Evolutionary conservation across 2,329 filamentous ascomycete genomes (phyloP).

Genomic region (Ramularia collo-cygni): DNA sequence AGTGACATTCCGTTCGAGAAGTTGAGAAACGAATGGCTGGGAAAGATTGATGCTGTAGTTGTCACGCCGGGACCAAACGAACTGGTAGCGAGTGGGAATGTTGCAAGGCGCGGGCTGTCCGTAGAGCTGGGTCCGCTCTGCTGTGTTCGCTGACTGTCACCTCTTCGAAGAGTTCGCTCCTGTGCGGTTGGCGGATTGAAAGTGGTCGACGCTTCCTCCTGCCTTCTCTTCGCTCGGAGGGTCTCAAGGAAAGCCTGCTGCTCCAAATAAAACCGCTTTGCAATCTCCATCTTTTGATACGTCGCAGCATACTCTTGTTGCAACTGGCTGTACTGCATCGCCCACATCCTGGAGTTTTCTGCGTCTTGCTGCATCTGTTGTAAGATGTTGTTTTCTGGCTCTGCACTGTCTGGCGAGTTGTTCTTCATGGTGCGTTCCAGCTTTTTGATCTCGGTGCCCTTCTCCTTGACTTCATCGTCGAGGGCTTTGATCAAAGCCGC

Average conservation of each 20-base stretch:
- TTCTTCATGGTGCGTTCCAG: conserved; percentile 60
- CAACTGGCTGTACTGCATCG: conserved; percentile 27
- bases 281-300: conserved; percentile 27
- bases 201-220: conserved; percentile 24
- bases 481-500: conserved; percentile 50
- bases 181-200: conserved; percentile 19
- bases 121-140: conserved; percentile 27
- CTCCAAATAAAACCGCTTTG: conserved; percentile 41
- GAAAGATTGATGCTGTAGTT: conserved; percentile 48
- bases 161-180: conserved; percentile 22
- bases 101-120: conserved; percentile 24
- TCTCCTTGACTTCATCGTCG: conserved; percentile 67
- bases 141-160: conserved; percentile 36
- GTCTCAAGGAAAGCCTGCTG: conserved; percentile 23
- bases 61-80: conserved; percentile 35
- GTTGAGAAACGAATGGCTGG: conserved; percentile 46
- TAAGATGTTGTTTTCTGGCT: conserved; percentile 27
- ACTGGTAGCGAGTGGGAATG: conserved; percentile 21
- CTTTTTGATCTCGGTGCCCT: conserved; percentile 63
- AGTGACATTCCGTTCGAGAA: conserved; percentile 57
- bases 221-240: conserved; percentile 24
- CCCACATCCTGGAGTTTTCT: conserved; percentile 37
- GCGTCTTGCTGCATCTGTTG: conserved; percentile 30
- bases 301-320: conserved; percentile 27
- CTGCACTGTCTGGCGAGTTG: conserved; percentile 37